Conservation (phyloP, 2,329 filamentous ascomycete genomes). For the Penicillium sp. region DNA sequence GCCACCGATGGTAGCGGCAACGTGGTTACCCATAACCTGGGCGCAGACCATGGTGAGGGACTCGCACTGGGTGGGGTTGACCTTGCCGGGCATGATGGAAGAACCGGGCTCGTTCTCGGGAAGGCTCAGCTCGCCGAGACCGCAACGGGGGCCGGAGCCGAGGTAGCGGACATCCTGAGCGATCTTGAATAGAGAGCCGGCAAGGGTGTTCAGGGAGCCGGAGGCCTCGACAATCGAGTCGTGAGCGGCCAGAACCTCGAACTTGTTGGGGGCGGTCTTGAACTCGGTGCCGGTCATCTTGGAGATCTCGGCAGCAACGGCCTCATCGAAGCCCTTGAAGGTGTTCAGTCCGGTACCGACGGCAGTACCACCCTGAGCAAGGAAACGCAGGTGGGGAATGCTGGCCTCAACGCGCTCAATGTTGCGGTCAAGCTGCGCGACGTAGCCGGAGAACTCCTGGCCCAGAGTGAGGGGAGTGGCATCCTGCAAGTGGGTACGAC, state of each 20-base stretch:
- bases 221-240: constrained; percentile 94
- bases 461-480: constrained; percentile 92
- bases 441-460: constrained; percentile 97
- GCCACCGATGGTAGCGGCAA: constrained; percentile 86
- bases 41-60: constrained; percentile 96
- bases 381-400: constrained; percentile 77
- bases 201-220: constrained; percentile 89
- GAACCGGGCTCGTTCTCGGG: constrained; percentile 98
- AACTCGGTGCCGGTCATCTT: constrained; percentile 93
- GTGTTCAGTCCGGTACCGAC: constrained; percentile 98
- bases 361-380: constrained; percentile 94
- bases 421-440: constrained; percentile 87
- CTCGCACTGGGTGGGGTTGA: constrained; percentile 98
- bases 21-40: constrained; percentile 97
- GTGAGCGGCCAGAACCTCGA: constrained; percentile 92
- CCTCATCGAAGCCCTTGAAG: constrained; percentile 92
- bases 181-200: constrained; percentile 91
- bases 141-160: constrained; percentile 91
- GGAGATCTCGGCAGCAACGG: constrained; percentile 82
- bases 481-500: constrained; percentile 94
- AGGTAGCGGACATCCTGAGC: constrained; percentile 97
- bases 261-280: constrained; percentile 97
- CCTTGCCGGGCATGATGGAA: constrained; percentile 99
- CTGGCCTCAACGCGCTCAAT: constrained; percentile 81
- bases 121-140: constrained; percentile 86